Evolutionary conservation across 2,329 filamentous ascomycete genomes (phyloP), one percentile per base, ranked within the genome.

Genomic region (Colletotrichum tanaceti): DNA sequence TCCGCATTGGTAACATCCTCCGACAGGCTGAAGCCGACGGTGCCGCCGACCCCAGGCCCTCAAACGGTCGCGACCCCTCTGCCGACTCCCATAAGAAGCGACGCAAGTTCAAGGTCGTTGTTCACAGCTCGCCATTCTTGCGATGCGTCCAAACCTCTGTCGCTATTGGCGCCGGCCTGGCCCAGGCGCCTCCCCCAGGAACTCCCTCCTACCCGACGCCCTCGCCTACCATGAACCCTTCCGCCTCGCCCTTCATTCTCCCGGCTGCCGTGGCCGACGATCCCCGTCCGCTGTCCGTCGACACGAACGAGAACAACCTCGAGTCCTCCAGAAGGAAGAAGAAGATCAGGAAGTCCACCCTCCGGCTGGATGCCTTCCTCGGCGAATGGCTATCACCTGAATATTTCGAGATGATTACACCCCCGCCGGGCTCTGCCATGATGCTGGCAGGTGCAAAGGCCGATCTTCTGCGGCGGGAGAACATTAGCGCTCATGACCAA

Each of bases 311-410:
- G 9, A 28, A n/a, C 24, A 58, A 52, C 16, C 35, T 68, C 2
- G 60, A 58, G 46, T 68, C 71, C 16, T 18, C 38, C 14, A 69
- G 70, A 44, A 57, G 70, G 47, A 57, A 71, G 52, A 57, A 65
- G 9, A 72, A 73, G 5, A 73, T 87, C 68, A 83, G 84, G 65
- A 91, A 88, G 71, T 82, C 87, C 3, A 84, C 90, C 11, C 81
- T 99, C 55, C 91, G 96, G 0, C 86, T 99, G 6, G 96, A 99
- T 79, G 91, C 94, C 0, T 98, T 97, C 76, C 85, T 99, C 0
- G 95, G 96, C 57, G 96, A 99, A 83, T 99, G 96, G 96, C 85
- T 98, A 38, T 93, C 92, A 2, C 93, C 94, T 1, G 91, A 94
- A 75, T 99, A 99, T 78, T 99, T 95, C 75, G 94, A 97, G 71